Evolutionary conservation across 2,329 filamentous ascomycete genomes (phyloP).

Genomic region (Cercospora sp.): DNA sequence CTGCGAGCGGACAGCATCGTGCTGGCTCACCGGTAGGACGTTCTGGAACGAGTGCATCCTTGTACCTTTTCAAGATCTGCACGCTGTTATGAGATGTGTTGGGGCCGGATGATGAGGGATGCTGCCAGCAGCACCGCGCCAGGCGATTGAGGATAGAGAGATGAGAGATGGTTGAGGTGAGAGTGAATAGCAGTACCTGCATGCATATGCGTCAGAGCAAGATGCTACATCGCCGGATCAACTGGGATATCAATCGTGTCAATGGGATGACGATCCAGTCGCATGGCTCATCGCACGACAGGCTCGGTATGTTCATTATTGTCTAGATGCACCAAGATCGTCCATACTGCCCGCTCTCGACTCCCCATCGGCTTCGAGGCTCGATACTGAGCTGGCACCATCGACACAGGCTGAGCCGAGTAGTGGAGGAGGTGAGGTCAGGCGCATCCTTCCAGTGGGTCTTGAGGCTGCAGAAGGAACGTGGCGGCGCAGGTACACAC

Average conservation of each 20-base stretch:
- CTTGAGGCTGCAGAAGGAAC: not conserved
- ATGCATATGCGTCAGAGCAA: not conserved
- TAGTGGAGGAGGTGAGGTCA: slow-evolving; percentile 1
- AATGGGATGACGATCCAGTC: not conserved
- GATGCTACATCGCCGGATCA: not conserved
- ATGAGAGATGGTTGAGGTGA: not conserved
- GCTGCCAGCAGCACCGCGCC: slow-evolving; percentile 1
- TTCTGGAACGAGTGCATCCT: slow-evolving; percentile 21
- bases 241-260: slow-evolving; percentile 2
- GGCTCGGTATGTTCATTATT: not conserved
- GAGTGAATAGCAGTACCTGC: not conserved
- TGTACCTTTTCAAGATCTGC: not conserved
- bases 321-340: slow-evolving; percentile 14
- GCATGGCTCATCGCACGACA: not conserved
- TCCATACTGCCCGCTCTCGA: slow-evolving; percentile 9
- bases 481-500: not conserved
- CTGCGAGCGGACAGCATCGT: slow-evolving; percentile 9
- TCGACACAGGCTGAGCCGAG: slow-evolving; percentile 7
- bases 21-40: slow-evolving; percentile 14
- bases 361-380: slow-evolving; percentile 10
- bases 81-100: not conserved
- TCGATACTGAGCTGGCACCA: not conserved
- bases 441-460: slow-evolving; percentile 1
- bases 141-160: not conserved
- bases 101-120: not conserved